Evolutionary conservation across 1,139 yeast genomes (phyloP).

Genomic region (Wickerhamomyces sp.): DNA sequence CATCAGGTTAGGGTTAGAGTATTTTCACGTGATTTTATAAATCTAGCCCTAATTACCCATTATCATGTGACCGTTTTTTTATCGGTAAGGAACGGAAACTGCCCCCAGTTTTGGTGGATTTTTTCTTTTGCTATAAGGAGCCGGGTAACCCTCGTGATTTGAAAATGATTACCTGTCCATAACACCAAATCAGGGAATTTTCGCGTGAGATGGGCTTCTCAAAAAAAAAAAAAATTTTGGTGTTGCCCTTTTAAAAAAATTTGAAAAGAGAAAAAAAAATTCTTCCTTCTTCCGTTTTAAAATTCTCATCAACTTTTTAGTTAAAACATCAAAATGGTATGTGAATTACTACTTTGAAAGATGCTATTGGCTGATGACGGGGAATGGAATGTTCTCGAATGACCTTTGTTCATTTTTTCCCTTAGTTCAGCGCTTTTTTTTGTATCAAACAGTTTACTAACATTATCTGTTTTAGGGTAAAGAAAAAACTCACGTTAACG

Average conservation of each 20-base stretch:
- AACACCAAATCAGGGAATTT: neutral
- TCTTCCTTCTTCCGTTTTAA: conserved; percentile 2
- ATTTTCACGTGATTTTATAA: too few species aligned
- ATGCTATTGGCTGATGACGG: too few species aligned
- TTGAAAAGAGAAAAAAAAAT: conserved; percentile 3
- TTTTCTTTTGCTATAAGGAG: too few species aligned
- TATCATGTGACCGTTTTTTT: neutral
- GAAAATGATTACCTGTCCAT: neutral
- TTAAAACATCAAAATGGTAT: conserved; percentile 8
- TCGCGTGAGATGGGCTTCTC: too few species aligned
- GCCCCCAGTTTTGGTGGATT: too few species aligned
- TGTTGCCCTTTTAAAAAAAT: conserved; percentile 1
- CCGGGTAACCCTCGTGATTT: neutral
- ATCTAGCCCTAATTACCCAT: neutral
- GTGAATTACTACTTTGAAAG: too few species aligned
- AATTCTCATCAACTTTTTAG: neutral
- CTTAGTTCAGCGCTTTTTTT: too few species aligned
- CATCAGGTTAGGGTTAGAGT: too few species aligned
- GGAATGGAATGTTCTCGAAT: too few species aligned
- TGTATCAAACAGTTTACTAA: neutral
- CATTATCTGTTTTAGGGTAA: conserved; percentile 54
- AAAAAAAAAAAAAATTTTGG: conserved; percentile 2
- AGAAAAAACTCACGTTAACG: conserved; percentile 97
- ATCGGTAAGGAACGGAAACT: too few species aligned
- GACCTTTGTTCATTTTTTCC: too few species aligned